A percentile compares a stretch with the other conserved stretches of the same genome.
Evolutionary conservation across 1,284 basidiomycete genomes (phyloP).

Genomic region (Xerocomus minutiporus): DNA sequence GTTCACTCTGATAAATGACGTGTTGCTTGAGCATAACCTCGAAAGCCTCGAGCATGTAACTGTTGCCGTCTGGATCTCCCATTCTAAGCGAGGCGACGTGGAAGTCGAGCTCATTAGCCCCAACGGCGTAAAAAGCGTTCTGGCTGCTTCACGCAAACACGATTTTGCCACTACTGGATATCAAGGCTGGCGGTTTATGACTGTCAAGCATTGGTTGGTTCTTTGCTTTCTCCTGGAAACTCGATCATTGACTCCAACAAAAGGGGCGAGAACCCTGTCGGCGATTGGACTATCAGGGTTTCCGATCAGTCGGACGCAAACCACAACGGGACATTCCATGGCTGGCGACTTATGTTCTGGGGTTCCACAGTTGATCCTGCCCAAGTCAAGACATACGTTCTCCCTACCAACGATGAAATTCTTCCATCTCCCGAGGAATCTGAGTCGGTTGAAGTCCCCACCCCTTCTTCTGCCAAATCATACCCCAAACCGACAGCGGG

Average conservation of each 20-base stretch:
- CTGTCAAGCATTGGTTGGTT: constrained; percentile 92
- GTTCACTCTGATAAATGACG: constrained; percentile 67
- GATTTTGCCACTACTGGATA: constrained; percentile 75
- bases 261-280: constrained; percentile 93
- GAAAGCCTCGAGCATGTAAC: constrained; percentile 92
- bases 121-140: constrained; percentile 78
- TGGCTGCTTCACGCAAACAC: constrained; percentile 69
- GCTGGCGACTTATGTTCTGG: constrained; percentile 94
- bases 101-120: constrained; percentile 89
- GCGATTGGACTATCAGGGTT: constrained; percentile 87
- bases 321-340: constrained; percentile 76
- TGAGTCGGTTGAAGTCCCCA: constrained; percentile 33
- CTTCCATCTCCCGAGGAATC: constrained; percentile 48
- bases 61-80: constrained; percentile 88
- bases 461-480: constrained; percentile 51
- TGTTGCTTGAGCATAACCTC: constrained; percentile 75
- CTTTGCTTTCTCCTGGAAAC: background rate
- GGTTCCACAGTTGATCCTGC: constrained; percentile 79
- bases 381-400: constrained; percentile 62
- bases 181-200: constrained; percentile 97
- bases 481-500: constrained; percentile 84
- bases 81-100: constrained; percentile 84
- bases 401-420: constrained; percentile 52
- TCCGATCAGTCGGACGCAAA: constrained; percentile 65
- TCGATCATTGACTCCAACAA: constrained; percentile 16